Evolutionary conservation across 2,329 filamentous ascomycete genomes (phyloP).

Genomic region (Acarospora socialis): DNA sequence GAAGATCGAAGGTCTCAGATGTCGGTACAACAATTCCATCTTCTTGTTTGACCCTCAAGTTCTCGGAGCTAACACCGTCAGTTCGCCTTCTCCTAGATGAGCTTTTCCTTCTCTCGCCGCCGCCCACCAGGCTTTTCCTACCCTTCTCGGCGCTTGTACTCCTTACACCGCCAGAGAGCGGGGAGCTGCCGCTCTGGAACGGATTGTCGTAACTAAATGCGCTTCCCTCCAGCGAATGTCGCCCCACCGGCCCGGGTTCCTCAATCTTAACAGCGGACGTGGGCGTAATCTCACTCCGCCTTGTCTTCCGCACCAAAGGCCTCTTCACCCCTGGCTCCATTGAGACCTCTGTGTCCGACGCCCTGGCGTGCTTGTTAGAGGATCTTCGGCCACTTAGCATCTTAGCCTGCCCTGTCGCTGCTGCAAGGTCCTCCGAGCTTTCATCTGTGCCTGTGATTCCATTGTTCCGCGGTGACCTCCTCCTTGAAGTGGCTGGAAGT

Average conservation of each 20-base stretch:
- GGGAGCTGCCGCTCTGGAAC: slow-evolving; percentile 75
- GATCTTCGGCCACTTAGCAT: no score
- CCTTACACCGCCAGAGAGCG: slow-evolving; percentile 37
- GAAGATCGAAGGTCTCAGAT: slow-evolving; percentile 45
- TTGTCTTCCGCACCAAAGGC: slow-evolving; percentile 12
- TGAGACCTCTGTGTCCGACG: slow-evolving; percentile 16
- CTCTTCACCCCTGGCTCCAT: slow-evolving; percentile 8
- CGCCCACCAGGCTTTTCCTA: slow-evolving; percentile 16
- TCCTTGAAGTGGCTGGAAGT: slow-evolving; percentile 9
- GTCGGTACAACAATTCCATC: slow-evolving; percentile 40
- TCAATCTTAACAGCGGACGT: slow-evolving; percentile 30
- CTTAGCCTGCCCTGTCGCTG: no score
- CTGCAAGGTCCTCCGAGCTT: neutral
- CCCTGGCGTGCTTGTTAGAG: slow-evolving; percentile 11
- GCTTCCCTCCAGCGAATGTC: slow-evolving; percentile 39
- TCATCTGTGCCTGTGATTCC: slow-evolving; percentile 2
- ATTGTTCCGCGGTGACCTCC: slow-evolving; percentile 10
- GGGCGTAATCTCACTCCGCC: slow-evolving; percentile 23
- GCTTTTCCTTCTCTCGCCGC: slow-evolving; percentile 25
- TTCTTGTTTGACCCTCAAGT: slow-evolving; percentile 31
- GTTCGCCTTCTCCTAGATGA: slow-evolving; percentile 38
- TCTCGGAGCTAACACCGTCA: slow-evolving; percentile 28
- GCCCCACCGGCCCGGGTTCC: slow-evolving; percentile 19
- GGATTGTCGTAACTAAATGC: slow-evolving; percentile 85
- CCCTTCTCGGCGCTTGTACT: slow-evolving; percentile 36